Base-by-base conservation (phyloP, 257 asterid species). In the Leptodermis oblonga region DNA sequence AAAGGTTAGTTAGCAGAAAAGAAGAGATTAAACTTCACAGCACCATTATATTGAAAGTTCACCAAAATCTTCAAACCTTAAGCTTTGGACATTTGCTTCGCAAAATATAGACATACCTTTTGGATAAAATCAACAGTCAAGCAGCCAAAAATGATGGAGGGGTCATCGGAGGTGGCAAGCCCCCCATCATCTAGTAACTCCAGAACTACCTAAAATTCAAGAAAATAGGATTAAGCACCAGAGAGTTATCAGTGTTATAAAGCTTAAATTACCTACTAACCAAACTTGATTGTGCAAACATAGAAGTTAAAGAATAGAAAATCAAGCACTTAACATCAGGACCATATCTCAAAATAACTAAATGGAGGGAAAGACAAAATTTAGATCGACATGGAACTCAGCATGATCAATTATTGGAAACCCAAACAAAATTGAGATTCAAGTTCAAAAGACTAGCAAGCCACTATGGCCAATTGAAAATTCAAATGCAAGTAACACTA, bases 141-240 rank as follows among this genome's bases (percentile, higher is more conserved):
- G 85, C 86, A 88, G 61, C 95, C 95, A 78, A 90, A 81, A 75
- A 83, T 71, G 71, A 86, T 82, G 70, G 86, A 86, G 67, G 96
- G 98, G 71, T 90, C 90, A 75, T 88, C 97, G 23, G 92, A 88
- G 52, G 98, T 87, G 23, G 86, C 90, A 71, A 92, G 73, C 70
- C 81, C 80, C 75, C 97, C 95, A 76, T 86, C 92, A 68, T 74
- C 89, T 64, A 79, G 87, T 53, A 92, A 86, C 83, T 90, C 98
- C 88, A 90, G 62, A n/a, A 87, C 98, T 62, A 90, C 81, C 98
- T 89, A 51, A 76, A 30, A 62, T 67, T 69, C 58, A 51, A 31
- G 70, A 78, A 49, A 46, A 26, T 36, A 72, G 74, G 69, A 74
- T 68, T 25, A 77, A 66, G 43, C 70, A 49, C 63, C 39, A 33